Base-by-base conservation (phyloP, 495 filamentous ascomycete species). In the Bacidia gigantensis region DNA sequence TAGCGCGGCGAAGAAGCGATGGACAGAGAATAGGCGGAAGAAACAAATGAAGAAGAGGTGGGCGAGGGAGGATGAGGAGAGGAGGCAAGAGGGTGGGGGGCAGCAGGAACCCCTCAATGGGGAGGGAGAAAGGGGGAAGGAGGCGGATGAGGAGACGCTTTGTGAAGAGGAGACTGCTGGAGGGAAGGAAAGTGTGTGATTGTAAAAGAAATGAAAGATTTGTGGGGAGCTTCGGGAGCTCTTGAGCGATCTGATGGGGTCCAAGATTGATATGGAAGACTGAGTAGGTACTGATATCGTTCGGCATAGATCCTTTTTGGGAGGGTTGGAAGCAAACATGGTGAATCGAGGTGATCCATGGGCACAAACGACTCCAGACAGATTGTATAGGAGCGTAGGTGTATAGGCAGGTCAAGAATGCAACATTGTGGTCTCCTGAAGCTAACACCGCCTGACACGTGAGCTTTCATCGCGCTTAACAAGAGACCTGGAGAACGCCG, bases 41-140 rank as follows among this genome's bases (percentile, higher is more conserved):
- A 50, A 26, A 11, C 24, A 26, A 10, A 51, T 32, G 35, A 24
- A 50, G 55, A 43, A n/a, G 29, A 35, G 29, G 29, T 35, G 29
- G 29, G 29, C 7, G 29, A 35, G 14, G 29, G 29, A 7, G 29
- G 52, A 40, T 17, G 41, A 18, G 41, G 9, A 18, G 41, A 17
- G 41, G 20, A 22, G 20, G 41, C 17, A 9, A 17, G 20, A 44
- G 17, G 41, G 41, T 41, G 26, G 25, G 50, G 20, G 50, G 41
- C 14, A 22, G 41, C 20, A 44, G 17, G 41, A 17, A 17, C 5
- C 9, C n/a, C 10, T 44, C 9, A 18, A 44, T 7, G 41, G 41
- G 41, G 41, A n/a, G 43, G n/a, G 23, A 3, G 43, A 18, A 20
- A 1, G 43, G 3, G 25, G 52, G 26, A 54, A 45, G 26, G 48